Conservation (phyloP, 768 basidiomycete genomes). For the Psilocybe cubensis region DNA sequence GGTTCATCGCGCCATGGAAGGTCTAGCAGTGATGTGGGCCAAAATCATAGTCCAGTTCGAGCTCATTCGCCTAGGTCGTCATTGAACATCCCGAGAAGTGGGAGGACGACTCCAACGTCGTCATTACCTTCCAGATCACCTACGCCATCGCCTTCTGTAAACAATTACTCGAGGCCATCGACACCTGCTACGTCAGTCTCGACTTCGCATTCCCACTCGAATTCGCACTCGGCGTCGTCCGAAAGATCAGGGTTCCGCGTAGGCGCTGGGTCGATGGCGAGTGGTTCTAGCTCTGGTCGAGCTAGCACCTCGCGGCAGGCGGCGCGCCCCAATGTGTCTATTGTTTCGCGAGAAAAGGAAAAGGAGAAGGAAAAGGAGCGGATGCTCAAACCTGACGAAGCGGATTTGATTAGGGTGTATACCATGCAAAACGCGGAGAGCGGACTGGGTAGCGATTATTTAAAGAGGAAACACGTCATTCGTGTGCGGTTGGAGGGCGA, state of each 20-base stretch:
- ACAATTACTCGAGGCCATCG: constrained; percentile 7
- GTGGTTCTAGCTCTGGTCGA: constrained; percentile 1
- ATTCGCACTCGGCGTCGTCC: constrained; percentile 6
- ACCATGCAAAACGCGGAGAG: constrained; percentile 91
- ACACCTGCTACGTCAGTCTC: constrained; percentile 14
- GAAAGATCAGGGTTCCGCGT: constrained; percentile 15
- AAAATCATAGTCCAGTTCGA: constrained; percentile 17
- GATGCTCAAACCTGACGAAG: constrained; percentile 44
- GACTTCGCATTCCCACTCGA: constrained; percentile 8
- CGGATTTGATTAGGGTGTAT: constrained; percentile 70
- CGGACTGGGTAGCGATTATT: constrained; percentile 93
- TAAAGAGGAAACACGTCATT: constrained; percentile 93
- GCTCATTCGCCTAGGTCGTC: constrained; percentile 32
- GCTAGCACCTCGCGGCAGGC: neutral
- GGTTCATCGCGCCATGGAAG: constrained; percentile 24
- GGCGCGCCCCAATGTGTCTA: constrained; percentile 1
- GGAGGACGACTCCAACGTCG: constrained; percentile 23
- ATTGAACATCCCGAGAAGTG: constrained; percentile 35
- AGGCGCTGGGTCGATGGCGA: constrained; percentile 12
- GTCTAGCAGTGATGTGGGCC: constrained; percentile 43
- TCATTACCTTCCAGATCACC: neutral
- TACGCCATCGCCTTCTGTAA: constrained; percentile 5
- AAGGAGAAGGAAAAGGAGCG: constrained; percentile 22
- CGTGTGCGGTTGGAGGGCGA: constrained; percentile 91
- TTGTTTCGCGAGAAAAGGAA: constrained; percentile 14